Base-by-base conservation (phyloP, 2,329 filamentous ascomycete genomes). In the Aspergillus pseudoviridinutans region DNA sequence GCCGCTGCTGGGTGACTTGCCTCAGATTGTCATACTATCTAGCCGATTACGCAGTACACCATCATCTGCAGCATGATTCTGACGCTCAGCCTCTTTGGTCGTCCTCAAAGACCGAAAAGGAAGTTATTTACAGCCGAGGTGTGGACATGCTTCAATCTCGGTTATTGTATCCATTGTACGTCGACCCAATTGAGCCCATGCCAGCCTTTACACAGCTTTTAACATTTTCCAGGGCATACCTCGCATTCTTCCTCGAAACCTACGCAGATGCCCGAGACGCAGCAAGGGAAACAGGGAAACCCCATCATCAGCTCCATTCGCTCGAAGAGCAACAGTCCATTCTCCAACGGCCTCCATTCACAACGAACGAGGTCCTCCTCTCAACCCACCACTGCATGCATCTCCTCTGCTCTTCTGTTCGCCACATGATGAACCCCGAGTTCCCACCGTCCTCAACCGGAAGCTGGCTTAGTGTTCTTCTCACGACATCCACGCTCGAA, bases 401-500 rank as follows among this genome's bases (percentile, higher is more conserved):
- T 29, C 28, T 29, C 28, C 28, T 29, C 9, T 29, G 28, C 28
- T 10, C 28, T 4, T 29, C 28, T 29, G 61, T 69, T 20, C 66
- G 63, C 35, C 64, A 60, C 29, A 58, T 68, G 17, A 69, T 69
- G 67, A 57, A 51, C 8, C 67, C 67, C 3, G 64, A 67, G n/a
- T 65, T 69, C 25, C 50, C 61, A 3, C 46, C 55, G 41, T 50
- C 66, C 22, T 61, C 66, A 1, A 61, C 66, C 7, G 63, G 66
- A 53, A 62, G 55, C 27, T 69, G 67, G 66, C 55, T 69, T 35
- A 61, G 58, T 51, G 57, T 69, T 1, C 66, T 69, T 49, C 65
- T 68, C n/a, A 63, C 63, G 2, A 67, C 62, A 1, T 68, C 66
- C 5, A 69, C 66, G 1, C 58, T 69, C 27, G 66, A 68, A 32